Conservation (phyloP, 2,329 filamentous ascomycete species). For the Aurifilum marmelostoma region DNA sequence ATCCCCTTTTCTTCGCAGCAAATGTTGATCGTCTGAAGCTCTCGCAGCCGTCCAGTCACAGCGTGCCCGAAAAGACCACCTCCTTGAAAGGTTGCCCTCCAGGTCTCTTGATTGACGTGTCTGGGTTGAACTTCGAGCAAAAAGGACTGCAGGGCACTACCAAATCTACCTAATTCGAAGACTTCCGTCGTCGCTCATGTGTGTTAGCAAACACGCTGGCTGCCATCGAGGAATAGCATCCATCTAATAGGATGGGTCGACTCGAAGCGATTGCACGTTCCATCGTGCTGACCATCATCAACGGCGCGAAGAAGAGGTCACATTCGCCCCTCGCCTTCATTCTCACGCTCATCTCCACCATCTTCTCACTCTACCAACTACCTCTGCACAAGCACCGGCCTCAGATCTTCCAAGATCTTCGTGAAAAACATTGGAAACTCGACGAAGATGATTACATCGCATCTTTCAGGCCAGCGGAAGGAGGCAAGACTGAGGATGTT, state of each 20-base stretch:
- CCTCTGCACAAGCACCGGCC: slow-evolving; percentile 50
- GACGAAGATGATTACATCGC: slow-evolving; percentile 44
- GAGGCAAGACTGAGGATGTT: slow-evolving; percentile 44
- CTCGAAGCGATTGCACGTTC: slow-evolving; percentile 44
- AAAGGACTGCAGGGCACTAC: too few species aligned
- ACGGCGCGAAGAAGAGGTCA: slow-evolving; percentile 35
- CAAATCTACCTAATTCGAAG: not conserved
- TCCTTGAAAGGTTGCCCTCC: too few species aligned
- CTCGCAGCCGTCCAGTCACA: too few species aligned
- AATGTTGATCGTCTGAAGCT: too few species aligned
- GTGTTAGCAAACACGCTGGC: slow-evolving; percentile 5
- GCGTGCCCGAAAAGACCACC: too few species aligned
- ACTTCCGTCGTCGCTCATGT: not conserved
- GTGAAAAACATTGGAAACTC: slow-evolving; percentile 44
- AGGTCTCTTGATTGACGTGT: too few species aligned
- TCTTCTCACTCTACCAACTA: slow-evolving; percentile 58
- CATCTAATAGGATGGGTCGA: slow-evolving; percentile 35
- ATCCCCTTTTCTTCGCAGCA: too few species aligned
- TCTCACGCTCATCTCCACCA: slow-evolving; percentile 45
- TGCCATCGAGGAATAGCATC: too few species aligned
- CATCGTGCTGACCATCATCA: slow-evolving; percentile 45
- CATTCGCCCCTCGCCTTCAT: slow-evolving; percentile 45
- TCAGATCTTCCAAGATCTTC: slow-evolving; percentile 54
- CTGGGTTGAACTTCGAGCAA: too few species aligned
- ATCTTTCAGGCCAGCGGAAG: slow-evolving; percentile 50